A percentile compares a stretch with the other conserved stretches of the same genome.
These are phyloP conservation scores for Peronospora belbahrii DNA, from an alignment of 352 stramenopile species.

Conservation along the genomic window DNA sequence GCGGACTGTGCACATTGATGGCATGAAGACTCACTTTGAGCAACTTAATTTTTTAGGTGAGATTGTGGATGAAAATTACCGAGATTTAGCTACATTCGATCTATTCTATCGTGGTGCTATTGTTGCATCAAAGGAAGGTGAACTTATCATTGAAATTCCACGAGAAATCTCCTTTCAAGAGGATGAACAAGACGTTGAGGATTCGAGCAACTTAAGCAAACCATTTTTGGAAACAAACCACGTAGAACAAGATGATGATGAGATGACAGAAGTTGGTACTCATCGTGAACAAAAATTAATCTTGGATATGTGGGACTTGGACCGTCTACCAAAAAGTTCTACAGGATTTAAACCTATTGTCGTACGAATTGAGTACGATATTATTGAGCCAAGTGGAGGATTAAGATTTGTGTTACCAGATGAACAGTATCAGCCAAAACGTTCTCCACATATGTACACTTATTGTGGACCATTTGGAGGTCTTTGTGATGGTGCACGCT, in stretches of 20 bases:
- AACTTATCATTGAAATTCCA: slow-evolving; percentile 70
- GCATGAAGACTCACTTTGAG: slow-evolving; percentile 52
- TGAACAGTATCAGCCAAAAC: slow-evolving; percentile 53
- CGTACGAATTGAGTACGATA: slow-evolving; percentile 75
- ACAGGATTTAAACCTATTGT: slow-evolving; percentile 63
- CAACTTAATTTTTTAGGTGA: slow-evolving; percentile 73
- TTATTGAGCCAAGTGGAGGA: slow-evolving; percentile 52
- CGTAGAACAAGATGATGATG: slow-evolving; percentile 27
- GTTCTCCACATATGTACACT: slow-evolving; percentile 82
- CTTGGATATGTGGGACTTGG: slow-evolving; percentile 61
- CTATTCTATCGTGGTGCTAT: slow-evolving; percentile 81
- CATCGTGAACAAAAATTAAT: slow-evolving; percentile 29
- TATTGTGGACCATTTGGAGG: slow-evolving; percentile 76
- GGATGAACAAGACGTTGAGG: slow-evolving; percentile 36
- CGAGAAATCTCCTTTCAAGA: slow-evolving; percentile 47
- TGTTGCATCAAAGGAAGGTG: slow-evolving; percentile 77
- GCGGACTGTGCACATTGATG: slow-evolving; percentile 45
- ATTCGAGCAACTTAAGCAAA: slow-evolving; percentile 29
- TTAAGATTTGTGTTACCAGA: slow-evolving; percentile 70
- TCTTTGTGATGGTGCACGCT: slow-evolving; percentile 71
- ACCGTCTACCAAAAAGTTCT: slow-evolving; percentile 56
- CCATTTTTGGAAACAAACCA: no score
- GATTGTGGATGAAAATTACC: slow-evolving; percentile 72
- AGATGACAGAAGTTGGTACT: slow-evolving; percentile 31
- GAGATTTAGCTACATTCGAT: slow-evolving; percentile 73